A percentile compares a stretch with the other conserved stretches of the same genome.
Conservation (phyloP, 2,329 filamentous ascomycete species). For the Tolypocladium inflatum region DNA sequence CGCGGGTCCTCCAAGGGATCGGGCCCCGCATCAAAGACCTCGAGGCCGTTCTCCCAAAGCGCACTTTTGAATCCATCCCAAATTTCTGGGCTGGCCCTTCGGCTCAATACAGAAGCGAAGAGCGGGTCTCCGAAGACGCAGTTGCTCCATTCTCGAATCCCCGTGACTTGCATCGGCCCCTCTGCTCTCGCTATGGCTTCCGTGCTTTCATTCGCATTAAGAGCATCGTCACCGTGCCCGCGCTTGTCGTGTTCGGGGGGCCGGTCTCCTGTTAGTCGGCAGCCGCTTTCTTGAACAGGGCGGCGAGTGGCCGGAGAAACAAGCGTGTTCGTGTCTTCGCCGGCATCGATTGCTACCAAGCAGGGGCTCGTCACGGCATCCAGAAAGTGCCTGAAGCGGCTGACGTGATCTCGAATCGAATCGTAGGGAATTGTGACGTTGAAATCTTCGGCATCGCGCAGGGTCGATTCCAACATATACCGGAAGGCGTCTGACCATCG, state of each 20-base stretch:
- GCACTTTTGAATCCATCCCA: constrained; percentile 33
- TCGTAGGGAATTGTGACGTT: constrained; percentile 48
- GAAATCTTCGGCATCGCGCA: constrained; percentile 53
- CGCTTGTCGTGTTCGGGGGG: not conserved
- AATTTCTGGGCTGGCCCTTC: constrained; percentile 32
- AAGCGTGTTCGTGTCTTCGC: constrained; percentile 39
- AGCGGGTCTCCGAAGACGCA: constrained; percentile 52
- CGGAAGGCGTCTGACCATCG: constrained; percentile 51
- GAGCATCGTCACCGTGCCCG: not conserved
- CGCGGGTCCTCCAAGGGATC: constrained; percentile 31
- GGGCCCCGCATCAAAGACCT: not conserved
- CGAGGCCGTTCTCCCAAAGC: constrained; percentile 4
- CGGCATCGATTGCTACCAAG: constrained; percentile 45
- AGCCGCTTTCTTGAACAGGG: not conserved
- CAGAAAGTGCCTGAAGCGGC: constrained; percentile 36
- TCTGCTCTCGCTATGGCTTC: not conserved
- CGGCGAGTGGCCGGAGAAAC: constrained; percentile 16
- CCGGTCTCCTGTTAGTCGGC: too few relatives aligned
- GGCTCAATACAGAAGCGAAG: constrained; percentile 39
- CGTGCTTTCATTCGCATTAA: constrained; percentile 1
- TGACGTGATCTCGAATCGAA: constrained; percentile 41
- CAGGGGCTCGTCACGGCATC: constrained; percentile 41
- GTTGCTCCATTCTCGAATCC: constrained; percentile 47
- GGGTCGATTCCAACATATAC: constrained; percentile 41
- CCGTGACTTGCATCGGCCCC: constrained; percentile 1